Evolutionary conservation across 2,329 filamentous ascomycete genomes (phyloP).

Genomic region (Biscogniauxia marginata): DNA sequence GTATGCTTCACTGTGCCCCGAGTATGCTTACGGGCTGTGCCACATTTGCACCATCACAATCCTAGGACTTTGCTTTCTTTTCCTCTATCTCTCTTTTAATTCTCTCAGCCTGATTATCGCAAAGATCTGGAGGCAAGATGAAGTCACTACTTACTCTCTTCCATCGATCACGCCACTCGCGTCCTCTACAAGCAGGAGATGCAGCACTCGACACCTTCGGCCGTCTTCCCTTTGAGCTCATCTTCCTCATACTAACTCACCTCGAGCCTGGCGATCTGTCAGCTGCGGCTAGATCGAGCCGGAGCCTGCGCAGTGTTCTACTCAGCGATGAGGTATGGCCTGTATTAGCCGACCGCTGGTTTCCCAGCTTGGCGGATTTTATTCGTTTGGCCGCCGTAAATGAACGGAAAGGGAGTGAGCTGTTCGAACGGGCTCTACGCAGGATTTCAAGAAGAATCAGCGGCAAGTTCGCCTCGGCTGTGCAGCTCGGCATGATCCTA

Average conservation of each 20-base stretch:
- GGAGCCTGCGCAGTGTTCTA: conserved; percentile 25
- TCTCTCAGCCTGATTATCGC: too few species aligned
- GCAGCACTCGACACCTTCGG: conserved; percentile 22
- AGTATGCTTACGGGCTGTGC: too few species aligned
- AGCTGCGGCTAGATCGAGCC: conserved; percentile 21
- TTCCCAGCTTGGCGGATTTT: conserved; percentile 25
- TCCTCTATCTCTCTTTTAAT: not conserved
- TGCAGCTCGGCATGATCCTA: conserved; percentile 28
- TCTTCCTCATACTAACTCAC: conserved; percentile 24
- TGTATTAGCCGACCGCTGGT: conserved; percentile 28
- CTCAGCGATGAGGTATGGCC: conserved; percentile 32
- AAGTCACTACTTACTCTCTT: not conserved
- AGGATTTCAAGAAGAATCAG: conserved; percentile 20
- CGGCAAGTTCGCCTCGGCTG: conserved; percentile 26
- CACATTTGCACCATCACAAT: too few species aligned
- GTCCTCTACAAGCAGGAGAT: not conserved
- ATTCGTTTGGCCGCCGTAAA: conserved; percentile 16
- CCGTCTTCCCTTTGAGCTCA: conserved; percentile 31
- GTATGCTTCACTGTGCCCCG: too few species aligned
- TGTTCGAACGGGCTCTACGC: conserved; percentile 23
- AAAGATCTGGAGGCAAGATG: not conserved
- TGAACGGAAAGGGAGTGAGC: conserved; percentile 15
- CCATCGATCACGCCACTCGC: not conserved
- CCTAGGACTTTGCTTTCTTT: not conserved
- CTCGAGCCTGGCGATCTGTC: conserved; percentile 26